Evolutionary conservation across 2,329 filamentous ascomycete species (phyloP).

Genomic region (Monilinia vaccinii-corymbosi): DNA sequence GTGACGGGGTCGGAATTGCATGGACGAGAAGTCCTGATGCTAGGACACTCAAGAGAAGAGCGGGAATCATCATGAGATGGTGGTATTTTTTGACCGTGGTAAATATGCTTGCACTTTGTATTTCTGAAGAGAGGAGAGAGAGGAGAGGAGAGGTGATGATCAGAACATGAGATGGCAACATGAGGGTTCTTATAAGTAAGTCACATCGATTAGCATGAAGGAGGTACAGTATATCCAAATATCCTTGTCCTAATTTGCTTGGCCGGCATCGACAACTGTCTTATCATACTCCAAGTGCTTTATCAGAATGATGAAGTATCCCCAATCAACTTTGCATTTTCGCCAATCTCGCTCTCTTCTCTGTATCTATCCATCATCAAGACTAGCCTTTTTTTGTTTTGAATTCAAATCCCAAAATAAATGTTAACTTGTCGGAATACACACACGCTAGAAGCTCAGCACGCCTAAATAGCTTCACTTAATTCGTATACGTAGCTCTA

Average conservation of each 20-base stretch:
- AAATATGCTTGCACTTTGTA: background rate
- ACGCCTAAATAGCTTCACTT: too few relatives aligned
- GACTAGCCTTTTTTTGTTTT: background rate
- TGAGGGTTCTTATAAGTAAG: background rate
- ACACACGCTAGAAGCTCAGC: too few relatives aligned
- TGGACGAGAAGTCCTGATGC: background rate
- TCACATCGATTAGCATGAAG: background rate
- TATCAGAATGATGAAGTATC: background rate
- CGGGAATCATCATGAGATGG: conserved; percentile 1
- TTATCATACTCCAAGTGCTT: background rate
- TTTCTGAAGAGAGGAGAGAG: background rate
- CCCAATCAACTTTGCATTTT: background rate
- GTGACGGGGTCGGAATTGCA: conserved; percentile 25
- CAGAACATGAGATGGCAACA: background rate
- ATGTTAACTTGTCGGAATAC: too few relatives aligned
- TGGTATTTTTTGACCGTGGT: background rate
- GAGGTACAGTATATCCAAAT: background rate
- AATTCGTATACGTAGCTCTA: too few relatives aligned
- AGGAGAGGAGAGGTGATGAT: background rate
- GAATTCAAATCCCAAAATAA: too few relatives aligned
- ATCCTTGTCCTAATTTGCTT: background rate
- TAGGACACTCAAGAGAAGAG: background rate
- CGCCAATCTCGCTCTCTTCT: background rate
- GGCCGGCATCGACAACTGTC: background rate
- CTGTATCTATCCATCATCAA: background rate